phyloP scores from a whole-genome alignment of 2,329 filamentous ascomycete species.

The Colletotrichum paranaense region DNA sequence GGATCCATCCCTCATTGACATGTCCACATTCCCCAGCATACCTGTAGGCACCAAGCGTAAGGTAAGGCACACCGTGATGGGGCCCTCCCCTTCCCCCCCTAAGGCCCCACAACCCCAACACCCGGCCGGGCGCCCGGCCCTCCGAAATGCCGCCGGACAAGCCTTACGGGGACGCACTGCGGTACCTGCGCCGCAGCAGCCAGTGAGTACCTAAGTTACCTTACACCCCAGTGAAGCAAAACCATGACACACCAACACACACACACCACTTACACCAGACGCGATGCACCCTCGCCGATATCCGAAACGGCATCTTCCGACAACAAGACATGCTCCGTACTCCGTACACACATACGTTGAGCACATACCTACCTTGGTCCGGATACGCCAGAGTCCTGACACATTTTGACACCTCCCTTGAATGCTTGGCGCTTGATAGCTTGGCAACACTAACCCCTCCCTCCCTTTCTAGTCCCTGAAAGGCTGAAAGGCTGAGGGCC shows the following conservation, averaged over 20 bases:
- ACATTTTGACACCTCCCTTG: neutral
- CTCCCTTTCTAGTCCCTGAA: neutral
- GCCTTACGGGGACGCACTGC: neutral
- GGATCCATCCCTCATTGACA: too few species aligned
- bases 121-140: too few species aligned
- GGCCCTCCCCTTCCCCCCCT: too few species aligned
- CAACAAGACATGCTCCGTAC: neutral
- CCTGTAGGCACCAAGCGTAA: too few species aligned
- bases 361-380: too few species aligned
- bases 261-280: neutral
- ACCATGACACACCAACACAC: neutral
- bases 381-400: neutral
- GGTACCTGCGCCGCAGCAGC: neutral
- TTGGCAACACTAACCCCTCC: too few species aligned
- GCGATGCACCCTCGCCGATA: neutral
- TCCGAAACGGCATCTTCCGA: neutral
- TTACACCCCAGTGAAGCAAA: too few species aligned
- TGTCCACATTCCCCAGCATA: too few species aligned
- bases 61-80: neutral
- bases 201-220: too few species aligned
- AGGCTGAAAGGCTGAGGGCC: too few species aligned
- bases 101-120: neutral
- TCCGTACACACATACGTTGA: too few species aligned
- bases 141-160: neutral
- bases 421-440: neutral